Evolutionary conservation across 2,329 filamentous ascomycete genomes (phyloP).

Genomic region (Nothomitra cinnamomea): DNA sequence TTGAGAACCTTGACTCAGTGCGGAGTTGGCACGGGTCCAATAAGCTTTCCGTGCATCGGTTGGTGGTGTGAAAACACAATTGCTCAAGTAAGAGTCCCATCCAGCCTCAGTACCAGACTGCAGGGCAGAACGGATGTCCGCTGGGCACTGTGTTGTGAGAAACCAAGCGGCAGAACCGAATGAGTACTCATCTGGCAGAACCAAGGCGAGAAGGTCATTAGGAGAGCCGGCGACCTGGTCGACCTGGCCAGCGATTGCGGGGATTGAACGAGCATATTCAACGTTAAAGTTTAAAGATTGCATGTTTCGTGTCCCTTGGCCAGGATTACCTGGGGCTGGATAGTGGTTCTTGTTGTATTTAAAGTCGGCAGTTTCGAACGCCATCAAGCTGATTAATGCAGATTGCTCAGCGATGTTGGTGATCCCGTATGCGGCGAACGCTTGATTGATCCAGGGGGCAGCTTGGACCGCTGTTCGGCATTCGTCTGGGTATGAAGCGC

Average conservation of each 20-base stretch:
- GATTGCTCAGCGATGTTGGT: constrained; percentile 42
- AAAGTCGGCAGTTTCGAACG: constrained; percentile 54
- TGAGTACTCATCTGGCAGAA: constrained; percentile 32
- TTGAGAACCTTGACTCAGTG: too few species aligned
- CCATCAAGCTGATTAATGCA: constrained; percentile 51
- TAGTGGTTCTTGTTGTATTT: constrained; percentile 52
- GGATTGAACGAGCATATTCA: constrained; percentile 34
- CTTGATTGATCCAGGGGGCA: constrained; percentile 35
- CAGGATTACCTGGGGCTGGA: constrained; percentile 35
- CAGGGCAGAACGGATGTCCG: constrained; percentile 26
- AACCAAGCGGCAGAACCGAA: constrained; percentile 48
- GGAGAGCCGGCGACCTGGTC: constrained; percentile 17
- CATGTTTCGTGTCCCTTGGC: constrained; percentile 59
- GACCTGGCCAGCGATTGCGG: constrained; percentile 23
- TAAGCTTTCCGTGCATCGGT: constrained; percentile 29
- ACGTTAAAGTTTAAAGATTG: constrained; percentile 37
- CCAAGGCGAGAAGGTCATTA: constrained; percentile 30
- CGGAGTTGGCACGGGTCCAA: constrained; percentile 23
- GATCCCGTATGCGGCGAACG: constrained; percentile 42
- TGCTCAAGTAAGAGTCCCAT: constrained; percentile 34
- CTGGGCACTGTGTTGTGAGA: constrained; percentile 34
- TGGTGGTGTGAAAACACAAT: constrained; percentile 34
- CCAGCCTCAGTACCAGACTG: constrained; percentile 29
- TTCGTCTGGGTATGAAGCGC: constrained; percentile 31
- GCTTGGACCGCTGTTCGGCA: constrained; percentile 50